Conservation (phyloP, 495 filamentous ascomycete genomes). For the Penicillium coprophilum region DNA sequence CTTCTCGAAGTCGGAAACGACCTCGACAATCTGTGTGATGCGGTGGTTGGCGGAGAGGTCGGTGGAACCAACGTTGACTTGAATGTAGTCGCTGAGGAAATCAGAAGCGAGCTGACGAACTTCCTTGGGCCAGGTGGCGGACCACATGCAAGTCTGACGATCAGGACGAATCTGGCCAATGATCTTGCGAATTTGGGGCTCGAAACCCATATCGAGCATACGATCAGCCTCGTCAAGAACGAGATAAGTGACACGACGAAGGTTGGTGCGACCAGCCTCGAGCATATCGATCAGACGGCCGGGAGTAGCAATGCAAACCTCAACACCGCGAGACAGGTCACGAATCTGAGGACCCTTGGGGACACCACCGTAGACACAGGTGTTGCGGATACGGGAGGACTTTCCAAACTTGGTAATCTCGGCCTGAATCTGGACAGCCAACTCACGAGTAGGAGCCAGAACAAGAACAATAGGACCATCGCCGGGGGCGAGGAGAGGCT, state of each 20-base stretch:
- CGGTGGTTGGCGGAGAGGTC: constrained; percentile 97
- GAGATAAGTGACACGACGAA: constrained; percentile 95
- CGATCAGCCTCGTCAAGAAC: constrained; percentile 98
- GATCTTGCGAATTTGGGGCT: constrained; percentile 98
- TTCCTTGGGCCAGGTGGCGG: constrained; percentile 99
- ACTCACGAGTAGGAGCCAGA: constrained; percentile 91
- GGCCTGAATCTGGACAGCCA: constrained; percentile 97
- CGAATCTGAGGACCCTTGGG: constrained; percentile 95
- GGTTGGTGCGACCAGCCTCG: constrained; percentile 94
- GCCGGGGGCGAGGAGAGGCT: constrained; percentile 93
- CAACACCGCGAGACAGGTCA: constrained; percentile 88
- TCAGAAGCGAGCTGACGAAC: constrained; percentile 93
- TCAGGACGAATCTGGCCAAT: constrained; percentile 97
- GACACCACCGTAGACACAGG: constrained; percentile 98
- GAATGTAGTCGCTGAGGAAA: constrained; percentile 94
- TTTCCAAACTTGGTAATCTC: constrained; percentile 99
- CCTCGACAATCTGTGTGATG: constrained; percentile 96
- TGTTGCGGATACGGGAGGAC: constrained; percentile 97
- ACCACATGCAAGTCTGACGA: constrained; percentile 99
- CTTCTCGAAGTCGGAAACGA: constrained; percentile 95
- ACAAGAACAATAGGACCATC: constrained; percentile 97
- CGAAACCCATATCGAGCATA: constrained; percentile 99
- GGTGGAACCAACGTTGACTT: constrained; percentile 98
- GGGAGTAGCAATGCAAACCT: constrained; percentile 97
- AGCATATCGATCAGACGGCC: constrained; percentile 99